These are phyloP conservation scores for Pittosporum tobira DNA, from an alignment of 129 eudicot species.

Conservation along the genomic window DNA sequence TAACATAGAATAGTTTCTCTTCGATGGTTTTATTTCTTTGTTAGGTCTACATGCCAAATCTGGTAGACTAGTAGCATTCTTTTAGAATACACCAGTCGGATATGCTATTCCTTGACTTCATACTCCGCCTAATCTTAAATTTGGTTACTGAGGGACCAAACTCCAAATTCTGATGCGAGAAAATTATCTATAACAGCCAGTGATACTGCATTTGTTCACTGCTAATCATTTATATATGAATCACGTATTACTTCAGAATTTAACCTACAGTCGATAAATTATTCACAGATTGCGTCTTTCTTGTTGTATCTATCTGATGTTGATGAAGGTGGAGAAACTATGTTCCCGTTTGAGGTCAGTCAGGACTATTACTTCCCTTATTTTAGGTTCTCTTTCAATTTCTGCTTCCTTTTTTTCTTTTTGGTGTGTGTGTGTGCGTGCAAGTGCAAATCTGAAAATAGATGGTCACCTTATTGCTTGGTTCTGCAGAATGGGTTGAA, in stretches of 20 bases:
- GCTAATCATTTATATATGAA: neutral
- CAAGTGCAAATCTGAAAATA: neutral
- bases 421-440: neutral
- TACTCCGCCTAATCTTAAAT: too few species aligned
- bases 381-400: neutral
- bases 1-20: too few species aligned
- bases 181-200: too few species aligned
- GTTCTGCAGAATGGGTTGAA: conserved; percentile 53
- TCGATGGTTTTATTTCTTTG: too few species aligned
- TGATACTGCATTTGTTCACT: neutral
- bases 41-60: too few species aligned
- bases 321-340: conserved; percentile 91
- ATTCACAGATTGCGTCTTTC: conserved; percentile 70
- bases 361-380: neutral
- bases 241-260: neutral
- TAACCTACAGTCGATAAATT: neutral
- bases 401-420: neutral
- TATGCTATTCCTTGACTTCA: too few species aligned
- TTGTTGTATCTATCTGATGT: conserved; percentile 80
- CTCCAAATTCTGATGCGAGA: too few species aligned
- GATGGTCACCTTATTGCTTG: neutral
- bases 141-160: too few species aligned
- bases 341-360: conserved; percentile 78
- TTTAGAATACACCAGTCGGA: too few species aligned
- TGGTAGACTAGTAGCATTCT: too few species aligned